These are phyloP conservation scores for Phytophthora fragariae DNA, from an alignment of 352 stramenopile genomes.

Conservation along the genomic window DNA sequence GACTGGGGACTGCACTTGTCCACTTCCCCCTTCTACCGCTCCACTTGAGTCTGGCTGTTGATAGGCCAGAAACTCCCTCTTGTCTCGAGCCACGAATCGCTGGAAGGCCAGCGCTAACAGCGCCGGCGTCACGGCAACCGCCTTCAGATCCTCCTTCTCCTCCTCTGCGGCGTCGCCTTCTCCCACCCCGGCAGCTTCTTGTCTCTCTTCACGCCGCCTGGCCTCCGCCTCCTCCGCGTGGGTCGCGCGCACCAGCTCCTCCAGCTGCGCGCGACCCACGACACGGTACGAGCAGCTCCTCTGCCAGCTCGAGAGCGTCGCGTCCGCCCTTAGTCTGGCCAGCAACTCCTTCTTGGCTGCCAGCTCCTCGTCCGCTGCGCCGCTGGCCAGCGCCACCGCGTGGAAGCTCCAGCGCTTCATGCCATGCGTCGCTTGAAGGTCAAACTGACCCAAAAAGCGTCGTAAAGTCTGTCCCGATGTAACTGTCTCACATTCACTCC, in stretches of 20 bases:
- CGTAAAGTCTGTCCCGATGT: not conserved
- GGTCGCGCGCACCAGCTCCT: slow-evolving; percentile 31
- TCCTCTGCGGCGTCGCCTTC: not conserved
- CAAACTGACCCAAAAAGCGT: not conserved
- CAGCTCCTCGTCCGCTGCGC: slow-evolving; percentile 43
- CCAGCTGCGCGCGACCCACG: slow-evolving; percentile 48
- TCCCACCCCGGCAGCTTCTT: not conserved
- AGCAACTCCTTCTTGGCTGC: slow-evolving; percentile 41
- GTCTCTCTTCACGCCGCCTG: slow-evolving; percentile 2
- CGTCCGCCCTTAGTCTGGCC: slow-evolving; percentile 30
- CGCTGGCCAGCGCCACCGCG: slow-evolving; percentile 52
- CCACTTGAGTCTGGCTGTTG: slow-evolving; percentile 7
- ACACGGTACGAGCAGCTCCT: slow-evolving; percentile 53
- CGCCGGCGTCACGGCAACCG: slow-evolving; percentile 32
- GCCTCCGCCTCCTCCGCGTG: slow-evolving; percentile 13
- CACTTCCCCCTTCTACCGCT: not conserved
- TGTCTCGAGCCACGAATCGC: slow-evolving; percentile 53
- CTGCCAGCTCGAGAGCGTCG: slow-evolving; percentile 36
- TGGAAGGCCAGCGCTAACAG: slow-evolving; percentile 63
- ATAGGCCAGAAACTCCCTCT: slow-evolving; percentile 38
- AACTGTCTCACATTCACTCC: not conserved
- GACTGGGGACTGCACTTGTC: not conserved
- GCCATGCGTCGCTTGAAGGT: slow-evolving; percentile 3
- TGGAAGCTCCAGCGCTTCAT: slow-evolving; percentile 57
- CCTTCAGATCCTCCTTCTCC: not conserved